A percentile compares a stretch with the other conserved stretches of the same genome.
Evolutionary conservation across 1,139 yeast genomes (phyloP).

Genomic region (Geotrichum reessii): DNA sequence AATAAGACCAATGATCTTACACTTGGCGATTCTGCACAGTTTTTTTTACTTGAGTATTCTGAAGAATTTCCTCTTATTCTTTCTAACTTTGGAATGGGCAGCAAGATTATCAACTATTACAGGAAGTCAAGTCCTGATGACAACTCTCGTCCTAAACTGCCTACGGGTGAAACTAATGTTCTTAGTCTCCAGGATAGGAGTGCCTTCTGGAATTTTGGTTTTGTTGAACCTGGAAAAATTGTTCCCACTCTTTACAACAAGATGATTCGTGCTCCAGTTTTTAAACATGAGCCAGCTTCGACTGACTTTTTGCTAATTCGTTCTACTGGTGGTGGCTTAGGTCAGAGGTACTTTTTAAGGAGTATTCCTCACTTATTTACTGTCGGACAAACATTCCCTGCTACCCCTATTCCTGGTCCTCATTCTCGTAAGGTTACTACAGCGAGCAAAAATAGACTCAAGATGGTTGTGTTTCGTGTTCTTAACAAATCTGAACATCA

Average conservation of each 20-base stretch:
- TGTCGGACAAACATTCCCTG: constrained; percentile 92
- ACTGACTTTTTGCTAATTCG: constrained; percentile 81
- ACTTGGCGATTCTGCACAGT: constrained; percentile 71
- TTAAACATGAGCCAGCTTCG: constrained; percentile 68
- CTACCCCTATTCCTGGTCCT: constrained; percentile 94
- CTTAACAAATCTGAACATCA: constrained; percentile 71
- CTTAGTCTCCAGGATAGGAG: constrained; percentile 91
- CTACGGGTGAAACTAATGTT: constrained; percentile 93
- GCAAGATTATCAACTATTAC: constrained; percentile 86
- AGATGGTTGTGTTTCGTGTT: constrained; percentile 89
- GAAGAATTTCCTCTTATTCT: constrained; percentile 83
- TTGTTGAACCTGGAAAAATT: constrained; percentile 88
- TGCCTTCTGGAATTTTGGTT: constrained; percentile 98
- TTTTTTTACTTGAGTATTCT: constrained; percentile 78
- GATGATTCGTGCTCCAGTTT: constrained; percentile 88
- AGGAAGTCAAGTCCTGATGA: constrained; percentile 81
- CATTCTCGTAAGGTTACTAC: constrained; percentile 95
- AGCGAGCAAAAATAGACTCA: constrained; percentile 81
- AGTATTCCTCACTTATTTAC: constrained; percentile 67
- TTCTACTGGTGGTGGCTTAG: constrained; percentile 63
- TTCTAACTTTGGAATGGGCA: constrained; percentile 93
- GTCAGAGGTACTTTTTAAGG: constrained; percentile 57
- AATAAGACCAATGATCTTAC: constrained; percentile 70
- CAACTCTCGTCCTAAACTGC: constrained; percentile 76
- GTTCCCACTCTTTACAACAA: constrained; percentile 92